Percentiles rank a stretch among this genome's conserved stretches.
These are phyloP conservation scores for Sarcomyxa edulis DNA, from an alignment of 768 basidiomycete genomes.

Conservation along the genomic window DNA sequence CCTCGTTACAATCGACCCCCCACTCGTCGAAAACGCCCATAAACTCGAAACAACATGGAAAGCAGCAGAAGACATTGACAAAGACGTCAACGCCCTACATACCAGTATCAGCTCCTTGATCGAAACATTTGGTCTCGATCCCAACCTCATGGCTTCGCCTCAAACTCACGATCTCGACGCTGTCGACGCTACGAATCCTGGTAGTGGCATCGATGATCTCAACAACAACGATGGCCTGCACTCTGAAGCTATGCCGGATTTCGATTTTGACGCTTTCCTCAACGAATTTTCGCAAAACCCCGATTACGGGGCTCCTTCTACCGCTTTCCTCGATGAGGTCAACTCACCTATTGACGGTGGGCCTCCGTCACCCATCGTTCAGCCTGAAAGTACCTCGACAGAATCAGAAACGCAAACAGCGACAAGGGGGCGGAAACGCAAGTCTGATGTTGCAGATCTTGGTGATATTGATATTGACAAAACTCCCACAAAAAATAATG, in stretches of 20 bases:
- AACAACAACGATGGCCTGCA: constrained; percentile 3
- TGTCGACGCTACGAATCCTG: constrained; percentile 2
- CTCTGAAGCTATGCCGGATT: constrained; percentile 12
- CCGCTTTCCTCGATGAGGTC: constrained; percentile 18
- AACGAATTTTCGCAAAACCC: constrained; percentile 12
- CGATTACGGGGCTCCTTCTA: constrained; percentile 7
- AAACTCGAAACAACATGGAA: constrained; percentile 52
- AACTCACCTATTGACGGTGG: constrained; percentile 11
- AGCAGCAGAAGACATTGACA: constrained; percentile 58
- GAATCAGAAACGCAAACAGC: no score
- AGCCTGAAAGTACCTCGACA: no score
- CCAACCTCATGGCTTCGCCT: constrained; percentile 22
- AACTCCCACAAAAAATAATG: constrained; percentile 3
- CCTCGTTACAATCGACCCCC: constrained; percentile 23
- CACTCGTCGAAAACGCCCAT: constrained; percentile 24
- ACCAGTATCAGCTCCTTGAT: constrained; percentile 68
- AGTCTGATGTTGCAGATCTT: constrained; percentile 27
- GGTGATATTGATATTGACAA: constrained; percentile 11
- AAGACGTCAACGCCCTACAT: constrained; percentile 68
- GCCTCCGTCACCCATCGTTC: constrained; percentile 1
- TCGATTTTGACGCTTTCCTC: constrained; percentile 16
- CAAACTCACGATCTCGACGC: background rate
- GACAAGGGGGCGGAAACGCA: constrained; percentile 29
- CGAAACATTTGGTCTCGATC: constrained; percentile 63
- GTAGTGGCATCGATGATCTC: constrained; percentile 1